phyloP scores from a whole-genome alignment of 306 rosid species.

The Pyrus pyrifolia region DNA sequence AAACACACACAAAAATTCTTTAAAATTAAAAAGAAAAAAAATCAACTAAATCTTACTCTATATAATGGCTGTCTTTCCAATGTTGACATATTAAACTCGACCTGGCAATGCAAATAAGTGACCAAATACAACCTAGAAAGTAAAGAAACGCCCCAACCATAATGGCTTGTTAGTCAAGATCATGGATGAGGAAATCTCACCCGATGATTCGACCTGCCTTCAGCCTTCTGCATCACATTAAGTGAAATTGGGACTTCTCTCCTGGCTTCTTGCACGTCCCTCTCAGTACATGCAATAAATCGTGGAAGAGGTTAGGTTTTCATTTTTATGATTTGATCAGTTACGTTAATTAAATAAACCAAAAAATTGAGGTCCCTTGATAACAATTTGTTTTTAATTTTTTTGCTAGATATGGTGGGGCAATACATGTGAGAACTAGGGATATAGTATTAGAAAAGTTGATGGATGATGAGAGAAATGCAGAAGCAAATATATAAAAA shows the following conservation, averaged over 20 bases:
- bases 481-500: too few relatives aligned
- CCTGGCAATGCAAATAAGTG: neutral
- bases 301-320: neutral
- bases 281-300: neutral
- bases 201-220: neutral
- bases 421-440: too few relatives aligned
- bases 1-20: neutral
- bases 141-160: constrained; percentile 9
- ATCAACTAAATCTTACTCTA: neutral
- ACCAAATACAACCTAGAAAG: neutral
- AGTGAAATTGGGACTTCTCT: neutral
- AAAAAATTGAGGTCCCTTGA: too few relatives aligned
- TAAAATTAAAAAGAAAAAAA: too few relatives aligned
- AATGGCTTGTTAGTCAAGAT: constrained; percentile 13
- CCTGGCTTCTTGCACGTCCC: neutral
- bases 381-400: too few relatives aligned
- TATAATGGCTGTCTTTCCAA: neutral
- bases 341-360: neutral
- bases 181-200: constrained; percentile 20
- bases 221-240: neutral
- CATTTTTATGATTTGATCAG: neutral
- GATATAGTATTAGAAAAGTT: too few relatives aligned
- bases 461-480: too few relatives aligned
- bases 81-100: neutral
- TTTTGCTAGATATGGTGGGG: too few relatives aligned